Evolutionary conservation across 192 early-diverging fungal genomes (phyloP), one percentile per base, ranked within the genome.

Genomic region (Coemansia sp.): DNA sequence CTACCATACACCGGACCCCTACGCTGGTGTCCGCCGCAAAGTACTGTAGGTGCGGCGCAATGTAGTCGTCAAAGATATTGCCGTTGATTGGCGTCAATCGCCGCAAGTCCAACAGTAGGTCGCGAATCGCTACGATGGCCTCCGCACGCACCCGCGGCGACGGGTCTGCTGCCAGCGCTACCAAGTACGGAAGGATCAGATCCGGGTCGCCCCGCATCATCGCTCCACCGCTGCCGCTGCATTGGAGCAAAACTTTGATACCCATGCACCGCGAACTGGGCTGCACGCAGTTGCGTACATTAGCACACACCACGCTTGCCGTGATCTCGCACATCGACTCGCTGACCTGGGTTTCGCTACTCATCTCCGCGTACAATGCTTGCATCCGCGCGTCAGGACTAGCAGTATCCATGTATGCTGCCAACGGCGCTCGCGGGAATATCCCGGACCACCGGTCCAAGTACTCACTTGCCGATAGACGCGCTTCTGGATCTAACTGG

Each of bases 61-160:
- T 87, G 66, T 95, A 97, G 66, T 97, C 96, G 32, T 90, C 91
- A 63, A 97, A 98, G 11, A 98, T 90, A 15, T 88, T 89, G 38
- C 90, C 91, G 73, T 97, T 94, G 42, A 89, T 87, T 0, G 92
- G 86, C 32, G 93, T 90, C 19, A 97, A 84, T 1, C 84, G 87
- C 32, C 91, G 87, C 29, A 97, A 87, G 57, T 87, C 89, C n/a
- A 84, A 77, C 19, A 97, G 67, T 57, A 85, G 46, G 25, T 75
- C 73, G 31, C 70, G 75, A 1, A 80, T 44, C 0, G 64, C 73
- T 10, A 72, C 66, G 3, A 85, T 50, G 0, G 84, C 84, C 66
- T 71, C 65, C 6, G 50, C 64, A 1, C 84, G 84, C 73, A 85
- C 84, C 15, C 50, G 68, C 39, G 84, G 62, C 29, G 73, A 74